phyloP scores from a whole-genome alignment of 352 stramenopile genomes.

The Globisporangium apiculatum region DNA sequence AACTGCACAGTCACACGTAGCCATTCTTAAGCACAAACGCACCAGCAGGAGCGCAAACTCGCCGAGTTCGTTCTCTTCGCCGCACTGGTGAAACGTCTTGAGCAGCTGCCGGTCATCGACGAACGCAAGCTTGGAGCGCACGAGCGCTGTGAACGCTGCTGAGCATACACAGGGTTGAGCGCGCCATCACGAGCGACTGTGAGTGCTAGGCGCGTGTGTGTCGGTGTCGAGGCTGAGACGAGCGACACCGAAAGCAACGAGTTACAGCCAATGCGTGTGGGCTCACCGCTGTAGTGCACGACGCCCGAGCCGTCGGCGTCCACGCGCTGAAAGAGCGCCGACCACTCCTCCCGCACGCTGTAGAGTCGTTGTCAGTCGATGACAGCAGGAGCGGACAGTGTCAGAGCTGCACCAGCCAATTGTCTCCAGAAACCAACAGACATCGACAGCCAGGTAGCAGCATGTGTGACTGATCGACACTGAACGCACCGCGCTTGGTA shows the following conservation, averaged over 20 bases:
- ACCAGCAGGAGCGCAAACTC: slow-evolving; percentile 59
- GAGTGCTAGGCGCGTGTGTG: neutral
- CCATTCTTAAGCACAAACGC: neutral
- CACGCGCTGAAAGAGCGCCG: slow-evolving; percentile 48
- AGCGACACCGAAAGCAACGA: too few species aligned
- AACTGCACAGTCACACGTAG: too few species aligned
- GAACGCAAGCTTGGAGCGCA: slow-evolving; percentile 41
- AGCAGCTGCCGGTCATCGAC: slow-evolving; percentile 46
- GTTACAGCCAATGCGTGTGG: neutral
- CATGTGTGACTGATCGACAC: too few species aligned
- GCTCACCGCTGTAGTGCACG: slow-evolving; percentile 47
- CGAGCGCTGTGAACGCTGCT: slow-evolving; percentile 45
- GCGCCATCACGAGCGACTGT: neutral
- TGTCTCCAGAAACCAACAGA: neutral
- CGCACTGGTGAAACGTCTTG: slow-evolving; percentile 67
- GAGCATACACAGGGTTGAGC: too few species aligned
- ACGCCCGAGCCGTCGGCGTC: slow-evolving; percentile 56
- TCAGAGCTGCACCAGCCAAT: neutral
- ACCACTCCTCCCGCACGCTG: slow-evolving; percentile 57
- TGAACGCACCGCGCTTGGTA: slow-evolving; percentile 43
- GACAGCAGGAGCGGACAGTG: too few species aligned
- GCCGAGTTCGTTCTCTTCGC: slow-evolving; percentile 79
- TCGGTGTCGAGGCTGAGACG: neutral
- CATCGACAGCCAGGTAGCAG: neutral
- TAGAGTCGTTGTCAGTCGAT: too few species aligned